Percentiles rank a stretch among this genome's conserved stretches.
Conservation (phyloP, 1,139 yeast genomes). For the Eremothecium cymbalariae region DNA sequence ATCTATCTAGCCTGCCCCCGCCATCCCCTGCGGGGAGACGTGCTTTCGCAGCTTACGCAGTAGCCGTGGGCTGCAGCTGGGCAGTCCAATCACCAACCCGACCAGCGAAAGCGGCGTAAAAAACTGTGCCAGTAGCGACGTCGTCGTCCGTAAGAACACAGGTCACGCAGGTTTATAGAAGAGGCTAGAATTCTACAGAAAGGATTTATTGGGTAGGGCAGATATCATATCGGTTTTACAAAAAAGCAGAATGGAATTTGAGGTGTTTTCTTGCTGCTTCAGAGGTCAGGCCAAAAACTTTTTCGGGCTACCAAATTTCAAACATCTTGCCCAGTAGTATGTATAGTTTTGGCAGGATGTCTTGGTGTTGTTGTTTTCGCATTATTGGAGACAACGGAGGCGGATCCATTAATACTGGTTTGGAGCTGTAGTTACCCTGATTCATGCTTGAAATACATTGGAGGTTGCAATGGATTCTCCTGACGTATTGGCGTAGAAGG, state of each 20-base stretch:
- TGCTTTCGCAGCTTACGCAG: too few relatives aligned
- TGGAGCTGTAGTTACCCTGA: slow-evolving; percentile 25
- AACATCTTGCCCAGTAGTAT: slow-evolving; percentile 28
- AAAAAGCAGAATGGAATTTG: not conserved
- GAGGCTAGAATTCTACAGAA: too few relatives aligned
- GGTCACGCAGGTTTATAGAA: too few relatives aligned
- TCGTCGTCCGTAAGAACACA: too few relatives aligned
- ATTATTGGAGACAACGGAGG: slow-evolving; percentile 15
- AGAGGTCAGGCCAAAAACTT: not conserved
- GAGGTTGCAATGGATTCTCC: slow-evolving; percentile 30
- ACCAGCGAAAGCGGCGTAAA: too few relatives aligned
- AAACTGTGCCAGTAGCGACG: too few relatives aligned
- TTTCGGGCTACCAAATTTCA: slow-evolving; percentile 25
- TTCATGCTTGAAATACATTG: slow-evolving; percentile 32
- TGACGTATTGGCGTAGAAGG: slow-evolving; percentile 23
- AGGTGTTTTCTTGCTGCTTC: not conserved
- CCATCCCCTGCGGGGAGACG: too few relatives aligned
- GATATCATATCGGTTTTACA: too few relatives aligned
- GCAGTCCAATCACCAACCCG: too few relatives aligned
- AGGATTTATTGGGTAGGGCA: too few relatives aligned
- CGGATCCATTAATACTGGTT: slow-evolving; percentile 26
- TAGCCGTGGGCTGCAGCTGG: too few relatives aligned
- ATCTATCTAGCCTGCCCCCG: too few relatives aligned
- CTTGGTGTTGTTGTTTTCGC: slow-evolving; percentile 21
- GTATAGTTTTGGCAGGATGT: slow-evolving; percentile 29